phyloP scores from a whole-genome alignment of 805 yeast genomes.

The Schwanniomyces yamadae region DNA sequence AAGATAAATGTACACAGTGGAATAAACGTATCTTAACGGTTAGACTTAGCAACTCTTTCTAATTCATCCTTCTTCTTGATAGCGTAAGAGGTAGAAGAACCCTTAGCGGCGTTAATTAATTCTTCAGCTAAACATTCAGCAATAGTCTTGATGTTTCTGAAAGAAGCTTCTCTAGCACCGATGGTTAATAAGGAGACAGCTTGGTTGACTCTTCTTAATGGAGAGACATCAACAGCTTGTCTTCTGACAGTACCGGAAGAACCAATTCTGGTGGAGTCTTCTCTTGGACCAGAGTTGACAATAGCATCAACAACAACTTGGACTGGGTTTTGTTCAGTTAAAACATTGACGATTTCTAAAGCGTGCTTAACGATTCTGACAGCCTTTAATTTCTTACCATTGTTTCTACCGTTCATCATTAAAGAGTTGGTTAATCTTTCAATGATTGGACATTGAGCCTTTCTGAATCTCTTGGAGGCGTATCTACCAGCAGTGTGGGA shows the following conservation, averaged over 20 bases:
- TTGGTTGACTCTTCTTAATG: slow-evolving; percentile 99
- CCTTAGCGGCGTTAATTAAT: slow-evolving; percentile 99
- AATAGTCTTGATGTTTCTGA: slow-evolving; percentile 99
- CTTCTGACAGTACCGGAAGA: slow-evolving; percentile 99
- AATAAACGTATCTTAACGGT: slow-evolving; percentile 74
- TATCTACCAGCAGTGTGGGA: slow-evolving; percentile 99
- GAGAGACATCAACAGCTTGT: slow-evolving; percentile 99
- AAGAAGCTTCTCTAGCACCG: slow-evolving; percentile 99
- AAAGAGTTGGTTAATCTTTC: slow-evolving; percentile 99
- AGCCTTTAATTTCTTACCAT: slow-evolving; percentile 99
- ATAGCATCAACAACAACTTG: slow-evolving; percentile 99
- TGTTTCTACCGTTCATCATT: slow-evolving; percentile 99
- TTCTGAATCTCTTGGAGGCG: slow-evolving; percentile 99
- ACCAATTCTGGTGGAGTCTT: slow-evolving; percentile 99
- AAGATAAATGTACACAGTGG: slow-evolving; percentile 26
- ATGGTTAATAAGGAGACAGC: slow-evolving; percentile 96
- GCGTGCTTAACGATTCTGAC: slow-evolving; percentile 99
- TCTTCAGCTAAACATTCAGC: slow-evolving; percentile 99
- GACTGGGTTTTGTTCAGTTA: slow-evolving; percentile 99
- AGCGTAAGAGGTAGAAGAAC: slow-evolving; percentile 99
- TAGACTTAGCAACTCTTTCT: slow-evolving; percentile 99
- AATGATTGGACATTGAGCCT: slow-evolving; percentile 98
- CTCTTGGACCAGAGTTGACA: slow-evolving; percentile 99
- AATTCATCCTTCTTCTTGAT: slow-evolving; percentile 99
- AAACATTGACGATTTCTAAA: slow-evolving; percentile 93